Evolutionary conservation across 164 flowering plant species (phyloP).

Genomic region (Malania oleifera): DNA sequence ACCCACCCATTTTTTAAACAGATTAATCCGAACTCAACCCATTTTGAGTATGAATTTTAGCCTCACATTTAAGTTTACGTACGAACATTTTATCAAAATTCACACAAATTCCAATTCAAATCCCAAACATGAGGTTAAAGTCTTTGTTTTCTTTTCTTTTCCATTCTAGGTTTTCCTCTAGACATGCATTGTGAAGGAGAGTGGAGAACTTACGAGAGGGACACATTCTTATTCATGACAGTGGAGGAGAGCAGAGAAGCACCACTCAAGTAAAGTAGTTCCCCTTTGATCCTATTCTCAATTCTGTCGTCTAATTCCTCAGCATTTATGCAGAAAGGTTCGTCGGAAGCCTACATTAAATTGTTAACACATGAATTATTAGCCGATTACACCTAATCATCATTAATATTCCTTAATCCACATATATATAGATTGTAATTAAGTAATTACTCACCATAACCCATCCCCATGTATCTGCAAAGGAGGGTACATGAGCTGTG

Average conservation of each 20-base stretch:
- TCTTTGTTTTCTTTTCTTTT: no score
- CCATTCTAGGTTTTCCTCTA: no score
- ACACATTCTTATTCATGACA: conserved; percentile 60
- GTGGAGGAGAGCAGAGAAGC: conserved; percentile 57
- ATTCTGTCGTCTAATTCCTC: conserved; percentile 57
- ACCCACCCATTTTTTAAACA: no score
- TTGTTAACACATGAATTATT: not conserved
- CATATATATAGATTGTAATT: not conserved
- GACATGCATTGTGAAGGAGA: not conserved
- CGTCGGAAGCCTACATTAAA: conserved; percentile 60
- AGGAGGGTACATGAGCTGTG: conserved; percentile 87
- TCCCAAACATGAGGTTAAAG: no score
- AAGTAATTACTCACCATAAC: conserved; percentile 51
- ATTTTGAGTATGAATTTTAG: no score
- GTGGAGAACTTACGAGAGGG: conserved; percentile 41
- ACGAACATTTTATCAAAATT: no score
- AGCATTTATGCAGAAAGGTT: conserved; percentile 51
- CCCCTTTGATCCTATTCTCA: conserved; percentile 57
- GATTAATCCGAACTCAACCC: no score
- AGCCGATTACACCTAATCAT: not conserved
- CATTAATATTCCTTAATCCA: not conserved
- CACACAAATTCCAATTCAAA: no score
- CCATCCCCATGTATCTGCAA: conserved; percentile 97
- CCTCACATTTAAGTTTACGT: no score
- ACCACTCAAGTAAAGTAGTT: conserved; percentile 59